Conservation (phyloP, 2,329 filamentous ascomycete species). For the Hymenoscyphus fraxineus region DNA sequence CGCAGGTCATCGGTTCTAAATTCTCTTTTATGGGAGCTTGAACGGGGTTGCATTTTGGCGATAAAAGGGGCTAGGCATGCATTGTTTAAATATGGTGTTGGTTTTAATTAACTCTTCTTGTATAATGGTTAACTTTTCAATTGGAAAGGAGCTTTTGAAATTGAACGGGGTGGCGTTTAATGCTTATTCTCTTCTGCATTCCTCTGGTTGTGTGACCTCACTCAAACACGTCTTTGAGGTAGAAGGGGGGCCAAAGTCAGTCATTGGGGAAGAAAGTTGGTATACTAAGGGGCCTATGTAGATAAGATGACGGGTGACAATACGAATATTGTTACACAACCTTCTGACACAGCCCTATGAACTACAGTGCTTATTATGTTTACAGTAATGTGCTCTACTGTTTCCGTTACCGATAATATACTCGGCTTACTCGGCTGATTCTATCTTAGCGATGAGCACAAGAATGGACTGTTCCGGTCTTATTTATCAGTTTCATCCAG, state of each 20-base stretch:
- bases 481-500: neutral
- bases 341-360: neutral
- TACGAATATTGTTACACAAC: neutral
- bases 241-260: neutral
- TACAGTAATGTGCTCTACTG: neutral
- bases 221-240: neutral
- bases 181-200: constrained; percentile 5
- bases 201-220: neutral
- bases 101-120: constrained; percentile 10
- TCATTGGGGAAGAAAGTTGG: neutral
- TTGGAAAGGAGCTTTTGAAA: constrained; percentile 3
- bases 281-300: neutral
- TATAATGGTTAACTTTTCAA: constrained; percentile 5
- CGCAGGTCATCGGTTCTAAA: constrained; percentile 2
- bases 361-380: neutral
- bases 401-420: constrained; percentile 1
- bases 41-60: neutral
- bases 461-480: neutral
- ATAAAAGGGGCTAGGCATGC: constrained; percentile 2
- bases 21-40: neutral
- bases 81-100: constrained; percentile 11
- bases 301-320: neutral
- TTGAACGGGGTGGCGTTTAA: constrained; percentile 5
- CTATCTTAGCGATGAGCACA: neutral
- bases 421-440: neutral